A percentile compares a stretch with the other conserved stretches of the same genome.
Evolutionary conservation across 1,139 yeast genomes (phyloP).

Genomic region (Nakaseomyces glabratus): DNA sequence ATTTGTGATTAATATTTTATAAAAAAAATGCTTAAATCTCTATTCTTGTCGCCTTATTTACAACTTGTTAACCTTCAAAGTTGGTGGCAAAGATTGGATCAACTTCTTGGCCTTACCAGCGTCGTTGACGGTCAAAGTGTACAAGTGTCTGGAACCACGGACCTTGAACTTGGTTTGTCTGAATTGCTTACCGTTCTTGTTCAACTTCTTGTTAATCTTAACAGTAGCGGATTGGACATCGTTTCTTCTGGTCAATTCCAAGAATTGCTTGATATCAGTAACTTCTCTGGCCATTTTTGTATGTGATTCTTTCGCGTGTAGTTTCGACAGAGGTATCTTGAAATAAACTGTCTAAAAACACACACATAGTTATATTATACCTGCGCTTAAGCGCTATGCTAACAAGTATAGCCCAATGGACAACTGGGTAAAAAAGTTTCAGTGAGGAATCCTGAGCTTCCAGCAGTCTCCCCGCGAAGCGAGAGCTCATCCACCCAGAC

Average conservation of each 20-base stretch:
- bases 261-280: conserved; percentile 95
- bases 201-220: conserved; percentile 80
- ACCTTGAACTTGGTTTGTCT: conserved; percentile 98
- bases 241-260: conserved; percentile 95
- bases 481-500: too few species aligned
- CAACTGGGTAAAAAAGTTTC: too few species aligned
- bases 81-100: conserved; percentile 96
- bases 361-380: too few species aligned
- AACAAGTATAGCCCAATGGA: too few species aligned
- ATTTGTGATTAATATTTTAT: neutral
- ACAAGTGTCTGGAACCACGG: conserved; percentile 90
- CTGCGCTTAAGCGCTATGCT: too few species aligned
- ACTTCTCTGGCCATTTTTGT: conserved; percentile 48
- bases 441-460: too few species aligned
- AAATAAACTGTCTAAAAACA: too few species aligned
- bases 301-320: too few species aligned
- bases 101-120: conserved; percentile 97
- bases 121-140: conserved; percentile 94
- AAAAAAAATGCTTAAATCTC: neutral
- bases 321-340: too few species aligned
- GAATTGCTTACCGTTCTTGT: conserved; percentile 76
- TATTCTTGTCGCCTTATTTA: conserved; percentile 29
- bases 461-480: too few species aligned
- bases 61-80: conserved; percentile 67
- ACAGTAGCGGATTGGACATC: conserved; percentile 91